phyloP scores from a whole-genome alignment of 768 basidiomycete species.

The Trametes elegans region DNA sequence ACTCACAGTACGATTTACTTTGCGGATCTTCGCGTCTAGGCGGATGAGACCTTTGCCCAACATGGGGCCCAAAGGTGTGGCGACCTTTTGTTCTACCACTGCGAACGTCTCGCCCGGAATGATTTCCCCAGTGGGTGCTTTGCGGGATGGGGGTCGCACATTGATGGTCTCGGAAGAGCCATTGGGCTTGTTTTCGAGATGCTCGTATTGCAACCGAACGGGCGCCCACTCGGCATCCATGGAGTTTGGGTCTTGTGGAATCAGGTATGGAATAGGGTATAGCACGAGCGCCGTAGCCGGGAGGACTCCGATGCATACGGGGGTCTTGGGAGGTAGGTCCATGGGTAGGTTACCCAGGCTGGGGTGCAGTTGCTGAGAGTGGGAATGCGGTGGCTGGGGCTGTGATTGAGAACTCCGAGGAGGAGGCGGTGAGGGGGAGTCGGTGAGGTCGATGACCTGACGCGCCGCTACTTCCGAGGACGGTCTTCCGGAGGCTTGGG shows the following conservation, averaged over 20 bases:
- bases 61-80: slow-evolving; percentile 77
- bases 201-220: slow-evolving; percentile 72
- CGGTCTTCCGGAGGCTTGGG: slow-evolving; percentile 9
- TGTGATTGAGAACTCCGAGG: slow-evolving; percentile 17
- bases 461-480: slow-evolving; percentile 24
- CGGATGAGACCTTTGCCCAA: slow-evolving; percentile 81
- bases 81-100: slow-evolving; percentile 85
- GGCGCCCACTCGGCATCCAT: slow-evolving; percentile 61
- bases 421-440: slow-evolving; percentile 29
- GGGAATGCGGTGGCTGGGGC: slow-evolving; percentile 8
- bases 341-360: slow-evolving; percentile 39
- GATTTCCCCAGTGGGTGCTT: slow-evolving; percentile 51
- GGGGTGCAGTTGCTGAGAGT: neutral
- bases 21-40: slow-evolving; percentile 72
- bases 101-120: slow-evolving; percentile 68
- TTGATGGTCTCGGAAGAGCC: slow-evolving; percentile 69
- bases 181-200: slow-evolving; percentile 48
- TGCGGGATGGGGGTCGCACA: slow-evolving; percentile 62
- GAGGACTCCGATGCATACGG: slow-evolving; percentile 86
- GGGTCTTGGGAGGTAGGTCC: slow-evolving; percentile 74
- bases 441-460: slow-evolving; percentile 72
- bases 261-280: slow-evolving; percentile 74
- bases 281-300: slow-evolving; percentile 80
- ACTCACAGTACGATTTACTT: slow-evolving; percentile 61
- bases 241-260: slow-evolving; percentile 32